Conservation (phyloP, 306 rosid genomes). For the Inga oerstediana region DNA sequence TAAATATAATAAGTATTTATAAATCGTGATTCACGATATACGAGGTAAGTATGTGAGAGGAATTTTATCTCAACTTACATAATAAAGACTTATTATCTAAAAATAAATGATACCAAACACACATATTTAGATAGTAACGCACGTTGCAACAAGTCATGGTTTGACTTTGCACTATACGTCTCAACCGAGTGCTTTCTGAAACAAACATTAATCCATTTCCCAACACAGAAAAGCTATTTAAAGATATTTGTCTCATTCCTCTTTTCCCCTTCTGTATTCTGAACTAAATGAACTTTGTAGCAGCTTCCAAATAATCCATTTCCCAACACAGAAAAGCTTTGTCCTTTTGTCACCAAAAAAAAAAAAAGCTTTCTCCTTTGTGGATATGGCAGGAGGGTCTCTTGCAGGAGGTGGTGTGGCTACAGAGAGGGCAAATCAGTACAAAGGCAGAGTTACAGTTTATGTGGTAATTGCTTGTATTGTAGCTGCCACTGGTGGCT, state of each 20-base stretch:
- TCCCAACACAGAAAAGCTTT: not conserved
- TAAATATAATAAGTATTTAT: no score
- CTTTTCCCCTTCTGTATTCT: not conserved
- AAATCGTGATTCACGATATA: no score
- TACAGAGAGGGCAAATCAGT: constrained; percentile 66
- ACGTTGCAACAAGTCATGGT: no score
- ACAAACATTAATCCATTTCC: not conserved
- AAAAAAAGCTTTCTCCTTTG: not conserved
- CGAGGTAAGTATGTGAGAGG: no score
- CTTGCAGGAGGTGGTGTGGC: constrained; percentile 56
- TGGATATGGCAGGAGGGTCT: constrained; percentile 73
- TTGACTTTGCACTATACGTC: no score
- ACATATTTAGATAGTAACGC: no score
- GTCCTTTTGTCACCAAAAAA: no score
- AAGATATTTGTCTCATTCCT: not conserved
- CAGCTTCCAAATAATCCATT: not conserved
- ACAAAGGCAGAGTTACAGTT: constrained; percentile 63
- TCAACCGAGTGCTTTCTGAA: no score
- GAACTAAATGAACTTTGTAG: not conserved
- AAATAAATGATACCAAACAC: no score
- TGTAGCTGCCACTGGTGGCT: constrained; percentile 81
- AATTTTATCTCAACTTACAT: no score
- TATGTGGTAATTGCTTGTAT: constrained; percentile 74
- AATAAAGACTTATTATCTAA: no score
- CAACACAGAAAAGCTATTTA: not conserved